Evolutionary conservation across 768 basidiomycete genomes (phyloP).

Genomic region (Amanita inopinata): DNA sequence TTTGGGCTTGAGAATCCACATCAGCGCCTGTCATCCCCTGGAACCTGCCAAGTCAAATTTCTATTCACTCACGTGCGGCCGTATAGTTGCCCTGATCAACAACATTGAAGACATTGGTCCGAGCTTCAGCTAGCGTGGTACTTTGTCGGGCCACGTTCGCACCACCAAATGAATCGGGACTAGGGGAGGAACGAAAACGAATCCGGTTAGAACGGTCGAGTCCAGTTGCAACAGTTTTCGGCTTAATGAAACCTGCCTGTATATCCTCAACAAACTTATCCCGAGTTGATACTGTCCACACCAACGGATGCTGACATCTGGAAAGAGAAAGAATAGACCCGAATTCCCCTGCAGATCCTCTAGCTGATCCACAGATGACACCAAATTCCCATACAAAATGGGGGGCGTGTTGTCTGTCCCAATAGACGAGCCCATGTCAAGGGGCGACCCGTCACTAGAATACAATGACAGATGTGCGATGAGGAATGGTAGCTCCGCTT

Average conservation of each 20-base stretch:
- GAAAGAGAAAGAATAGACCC: slow-evolving; percentile 85
- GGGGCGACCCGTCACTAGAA: slow-evolving; percentile 53
- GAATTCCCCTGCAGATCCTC: slow-evolving; percentile 72
- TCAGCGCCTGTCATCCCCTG: no score
- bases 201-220: slow-evolving; percentile 2
- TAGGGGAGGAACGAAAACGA: slow-evolving; percentile 1
- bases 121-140: slow-evolving; percentile 57
- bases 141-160: slow-evolving; percentile 48
- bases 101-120: slow-evolving; percentile 73
- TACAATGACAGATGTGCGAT: slow-evolving; percentile 75
- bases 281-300: slow-evolving; percentile 69
- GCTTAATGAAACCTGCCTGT: slow-evolving; percentile 43
- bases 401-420: slow-evolving; percentile 41
- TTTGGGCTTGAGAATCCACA: slow-evolving; percentile 30
- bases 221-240: slow-evolving; percentile 10
- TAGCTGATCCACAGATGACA: slow-evolving; percentile 72
- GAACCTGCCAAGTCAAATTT: slow-evolving; percentile 4
- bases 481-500: slow-evolving; percentile 80
- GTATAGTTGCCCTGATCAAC: slow-evolving; percentile 62
- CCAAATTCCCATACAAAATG: slow-evolving; percentile 76
- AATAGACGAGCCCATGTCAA: slow-evolving; percentile 58
- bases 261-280: slow-evolving; percentile 63
- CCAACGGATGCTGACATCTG: slow-evolving; percentile 81
- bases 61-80: slow-evolving; percentile 59
- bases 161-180: slow-evolving; percentile 38